phyloP scores from a whole-genome alignment of 2,329 filamentous ascomycete species.

The Rachicladosporium sp. region DNA sequence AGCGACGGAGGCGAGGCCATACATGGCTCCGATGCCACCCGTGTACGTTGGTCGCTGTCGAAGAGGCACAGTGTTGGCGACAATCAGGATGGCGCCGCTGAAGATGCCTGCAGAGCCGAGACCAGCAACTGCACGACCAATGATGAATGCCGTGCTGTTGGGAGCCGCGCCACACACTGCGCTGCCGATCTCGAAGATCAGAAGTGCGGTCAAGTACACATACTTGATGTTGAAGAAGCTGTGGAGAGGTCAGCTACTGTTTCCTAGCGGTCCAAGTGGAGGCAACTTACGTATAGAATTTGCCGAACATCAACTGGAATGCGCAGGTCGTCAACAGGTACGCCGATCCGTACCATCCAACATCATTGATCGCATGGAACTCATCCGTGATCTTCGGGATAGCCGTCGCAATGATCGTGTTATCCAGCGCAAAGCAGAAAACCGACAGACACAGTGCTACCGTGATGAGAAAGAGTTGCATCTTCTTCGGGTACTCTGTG shows the following conservation, averaged over 20 bases:
- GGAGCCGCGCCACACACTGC: conserved; percentile 37
- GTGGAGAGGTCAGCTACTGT: no score
- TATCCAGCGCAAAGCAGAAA: conserved; percentile 22
- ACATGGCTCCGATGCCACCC: conserved; percentile 34
- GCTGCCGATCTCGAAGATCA: conserved; percentile 37
- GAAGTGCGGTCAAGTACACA: conserved; percentile 29
- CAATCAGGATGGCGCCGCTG: conserved; percentile 32
- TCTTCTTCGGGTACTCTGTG: conserved; percentile 23
- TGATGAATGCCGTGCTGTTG: conserved; percentile 35
- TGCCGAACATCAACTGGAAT: conserved; percentile 20
- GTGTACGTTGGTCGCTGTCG: conserved; percentile 33
- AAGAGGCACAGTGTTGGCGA: conserved; percentile 33
- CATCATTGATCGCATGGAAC: conserved; percentile 13
- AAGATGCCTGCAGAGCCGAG: conserved; percentile 38
- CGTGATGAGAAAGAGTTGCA: conserved; percentile 5
- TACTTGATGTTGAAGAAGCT: conserved; percentile 27
- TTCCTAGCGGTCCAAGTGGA: no score
- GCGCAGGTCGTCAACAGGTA: conserved; percentile 33
- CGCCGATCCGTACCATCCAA: conserved; percentile 15
- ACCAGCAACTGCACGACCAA: conserved; percentile 37
- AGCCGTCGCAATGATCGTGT: conserved; percentile 24
- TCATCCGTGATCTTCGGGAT: conserved; percentile 18
- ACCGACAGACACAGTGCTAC: conserved; percentile 8
- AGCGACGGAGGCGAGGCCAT: conserved; percentile 32
- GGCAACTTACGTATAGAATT: conserved; percentile 8